phyloP scores from a whole-genome alignment of 78 protist genomes.

The Pigoraptor vietnamica region DNA sequence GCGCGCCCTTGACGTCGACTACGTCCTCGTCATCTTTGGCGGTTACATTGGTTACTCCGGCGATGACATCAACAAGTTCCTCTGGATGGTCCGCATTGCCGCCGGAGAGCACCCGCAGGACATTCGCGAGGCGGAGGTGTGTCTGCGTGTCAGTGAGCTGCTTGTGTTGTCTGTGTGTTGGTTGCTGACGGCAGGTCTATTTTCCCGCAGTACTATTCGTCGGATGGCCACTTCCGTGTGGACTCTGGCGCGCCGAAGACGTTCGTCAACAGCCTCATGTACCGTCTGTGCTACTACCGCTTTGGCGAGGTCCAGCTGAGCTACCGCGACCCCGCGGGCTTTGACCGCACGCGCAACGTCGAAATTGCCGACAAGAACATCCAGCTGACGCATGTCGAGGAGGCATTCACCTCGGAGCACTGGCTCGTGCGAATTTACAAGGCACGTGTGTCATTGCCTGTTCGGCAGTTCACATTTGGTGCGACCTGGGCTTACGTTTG shows the following conservation, averaged over 20 bases:
- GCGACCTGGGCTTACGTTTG: not conserved
- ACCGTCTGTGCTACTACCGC: slow-evolving; percentile 88
- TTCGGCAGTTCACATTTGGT: not conserved
- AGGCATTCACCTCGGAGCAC: slow-evolving; percentile 94
- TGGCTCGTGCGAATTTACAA: slow-evolving; percentile 96
- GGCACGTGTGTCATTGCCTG: slow-evolving; percentile 32
- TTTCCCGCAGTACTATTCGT: slow-evolving; percentile 76
- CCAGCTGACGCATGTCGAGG: slow-evolving; percentile 69
- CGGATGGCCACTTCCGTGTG: not conserved
- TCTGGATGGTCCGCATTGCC: slow-evolving; percentile 95
- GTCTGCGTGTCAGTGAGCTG: not conserved
- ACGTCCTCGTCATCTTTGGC: slow-evolving; percentile 95
- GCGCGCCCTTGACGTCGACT: slow-evolving; percentile 91
- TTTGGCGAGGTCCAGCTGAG: slow-evolving; percentile 83
- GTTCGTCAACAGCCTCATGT: slow-evolving; percentile 87
- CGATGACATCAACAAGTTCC: slow-evolving; percentile 96
- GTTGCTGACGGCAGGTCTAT: slow-evolving; percentile 1
- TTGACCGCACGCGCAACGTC: slow-evolving; percentile 83
- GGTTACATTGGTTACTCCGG: slow-evolving; percentile 93
- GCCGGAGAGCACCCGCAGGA: slow-evolving; percentile 17
- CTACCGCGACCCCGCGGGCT: slow-evolving; percentile 71
- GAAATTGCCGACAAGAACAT: slow-evolving; percentile 90
- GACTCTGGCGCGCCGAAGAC: slow-evolving; percentile 32
- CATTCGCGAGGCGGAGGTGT: not conserved
- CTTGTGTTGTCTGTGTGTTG: not conserved